Conservation (phyloP, 352 stramenopile genomes). For the Globisporangium megalacanthum region DNA sequence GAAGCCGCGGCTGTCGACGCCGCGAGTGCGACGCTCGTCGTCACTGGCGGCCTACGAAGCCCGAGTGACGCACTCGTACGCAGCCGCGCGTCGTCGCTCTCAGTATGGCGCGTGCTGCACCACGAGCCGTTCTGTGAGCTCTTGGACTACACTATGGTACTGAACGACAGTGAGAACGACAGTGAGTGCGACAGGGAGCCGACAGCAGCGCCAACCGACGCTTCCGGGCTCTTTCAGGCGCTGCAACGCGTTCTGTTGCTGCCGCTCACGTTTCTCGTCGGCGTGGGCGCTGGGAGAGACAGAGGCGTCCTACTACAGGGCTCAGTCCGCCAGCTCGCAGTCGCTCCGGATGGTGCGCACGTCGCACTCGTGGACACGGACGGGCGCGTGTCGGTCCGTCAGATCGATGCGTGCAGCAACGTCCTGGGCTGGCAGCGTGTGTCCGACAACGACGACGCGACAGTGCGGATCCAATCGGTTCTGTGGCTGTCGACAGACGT, state of each 20-base stretch:
- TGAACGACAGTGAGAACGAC: conserved; percentile 18
- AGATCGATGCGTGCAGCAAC: conserved; percentile 59
- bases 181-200: neutral
- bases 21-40: conserved; percentile 31
- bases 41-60: conserved; percentile 49
- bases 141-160: conserved; percentile 64
- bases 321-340: conserved; percentile 34
- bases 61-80: conserved; percentile 45
- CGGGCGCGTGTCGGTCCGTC: conserved; percentile 38
- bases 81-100: conserved; percentile 51
- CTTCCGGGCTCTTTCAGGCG: conserved; percentile 1
- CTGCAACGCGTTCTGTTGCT: conserved; percentile 24
- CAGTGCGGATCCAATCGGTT: neutral
- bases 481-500: conserved; percentile 4
- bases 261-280: conserved; percentile 40
- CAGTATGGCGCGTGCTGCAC: conserved; percentile 46
- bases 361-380: conserved; percentile 49
- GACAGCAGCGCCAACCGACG: neutral
- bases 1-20: conserved; percentile 38
- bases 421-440: conserved; percentile 49
- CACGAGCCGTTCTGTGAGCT: conserved; percentile 43
- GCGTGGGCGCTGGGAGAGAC: conserved; percentile 11
- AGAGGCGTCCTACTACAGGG: conserved; percentile 15
- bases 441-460: conserved; percentile 1
- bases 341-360: conserved; percentile 44